phyloP scores from a whole-genome alignment of 768 basidiomycete species.

The Asterophora lycoperdoides region DNA sequence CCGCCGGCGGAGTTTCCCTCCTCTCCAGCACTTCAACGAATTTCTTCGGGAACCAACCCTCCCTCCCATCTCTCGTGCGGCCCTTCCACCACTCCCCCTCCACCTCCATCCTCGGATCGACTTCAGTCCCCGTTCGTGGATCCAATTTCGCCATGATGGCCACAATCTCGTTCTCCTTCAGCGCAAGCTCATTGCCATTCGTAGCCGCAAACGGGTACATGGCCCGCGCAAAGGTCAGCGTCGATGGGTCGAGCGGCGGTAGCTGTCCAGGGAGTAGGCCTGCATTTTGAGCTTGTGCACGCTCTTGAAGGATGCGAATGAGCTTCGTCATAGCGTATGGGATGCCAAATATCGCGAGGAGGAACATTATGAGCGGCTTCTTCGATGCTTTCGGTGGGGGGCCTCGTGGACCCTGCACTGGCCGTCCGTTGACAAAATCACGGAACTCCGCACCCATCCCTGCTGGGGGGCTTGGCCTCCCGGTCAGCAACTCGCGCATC shows the following conservation, averaged over 20 bases:
- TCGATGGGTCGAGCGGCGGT: conserved; percentile 71
- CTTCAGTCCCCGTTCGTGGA: conserved; percentile 61
- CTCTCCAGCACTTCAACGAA: conserved; percentile 76
- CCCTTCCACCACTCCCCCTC: conserved; percentile 94
- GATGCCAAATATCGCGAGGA: conserved; percentile 88
- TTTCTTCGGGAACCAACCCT: conserved; percentile 93
- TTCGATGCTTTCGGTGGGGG: conserved; percentile 63
- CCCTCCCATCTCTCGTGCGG: conserved; percentile 82
- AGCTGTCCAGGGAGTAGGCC: conserved; percentile 36
- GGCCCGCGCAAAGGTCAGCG: conserved; percentile 80
- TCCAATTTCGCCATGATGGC: conserved; percentile 84
- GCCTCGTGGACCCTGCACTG: conserved; percentile 45
- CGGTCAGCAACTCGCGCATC: conserved; percentile 65
- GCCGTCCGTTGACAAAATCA: conserved; percentile 67
- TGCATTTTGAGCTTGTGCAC: conserved; percentile 46
- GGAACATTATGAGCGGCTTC: conserved; percentile 90
- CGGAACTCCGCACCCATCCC: conserved; percentile 64
- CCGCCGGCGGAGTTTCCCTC: conserved; percentile 18
- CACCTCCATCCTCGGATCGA: conserved; percentile 59
- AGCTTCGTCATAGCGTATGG: conserved; percentile 93
- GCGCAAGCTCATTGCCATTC: conserved; percentile 70
- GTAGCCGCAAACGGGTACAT: conserved; percentile 73
- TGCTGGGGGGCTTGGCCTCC: conserved; percentile 24
- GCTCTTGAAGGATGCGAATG: conserved; percentile 68
- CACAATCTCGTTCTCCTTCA: conserved; percentile 90